Base-by-base conservation (phyloP, 768 basidiomycete species). In the Cystofilobasidium bisporidii region DNA sequence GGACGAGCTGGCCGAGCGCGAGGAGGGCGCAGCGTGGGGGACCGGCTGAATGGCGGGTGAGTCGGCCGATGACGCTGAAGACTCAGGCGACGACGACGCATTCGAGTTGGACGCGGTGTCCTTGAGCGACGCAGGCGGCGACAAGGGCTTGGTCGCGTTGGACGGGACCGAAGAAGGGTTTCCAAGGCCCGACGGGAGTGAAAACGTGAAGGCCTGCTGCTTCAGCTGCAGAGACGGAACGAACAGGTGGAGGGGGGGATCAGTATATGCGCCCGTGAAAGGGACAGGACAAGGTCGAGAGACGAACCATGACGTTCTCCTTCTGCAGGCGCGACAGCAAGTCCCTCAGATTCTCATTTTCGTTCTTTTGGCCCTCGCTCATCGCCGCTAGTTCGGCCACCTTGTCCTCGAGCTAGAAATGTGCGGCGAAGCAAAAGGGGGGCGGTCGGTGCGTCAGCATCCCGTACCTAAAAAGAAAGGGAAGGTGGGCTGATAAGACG, bases 271-370 rank as follows among this genome's bases (percentile, higher is more conserved):
- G 28, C 1, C 32, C 30, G 20, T 20, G 12, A 14, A 32, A 14
- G 9, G 40, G 28, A 32, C 22, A 18, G 30, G 11, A 36, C 1
- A 17, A 38, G 20, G 40, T 22, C 43, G 12, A 14, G n/a, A 6
- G 28, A 69, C 63, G 33, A 32, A 69, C 61, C 33, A 58, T 36
- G 0, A 69, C 63, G 71, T 93, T 94, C 79, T 97, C 92, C 65
- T 84, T 55, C 75, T 93, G 92, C 2, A 97, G 80, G 17, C 91
- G 84, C 61, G 84, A 79, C 53, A 94, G 81, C 61, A 94, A 82
- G 74, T 93, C 91, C 56, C 88, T 85, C 28, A 96, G 81, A 73
- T 93, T 94, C 70, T 88, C 86, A 72, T 97, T 94, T 79, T 94
- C 92, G 28, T 85, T 78, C 64, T 79, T 78, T 0, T 87, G 82